Conservation (phyloP, 495 filamentous ascomycete species). For the Neurospora sp. region DNA sequence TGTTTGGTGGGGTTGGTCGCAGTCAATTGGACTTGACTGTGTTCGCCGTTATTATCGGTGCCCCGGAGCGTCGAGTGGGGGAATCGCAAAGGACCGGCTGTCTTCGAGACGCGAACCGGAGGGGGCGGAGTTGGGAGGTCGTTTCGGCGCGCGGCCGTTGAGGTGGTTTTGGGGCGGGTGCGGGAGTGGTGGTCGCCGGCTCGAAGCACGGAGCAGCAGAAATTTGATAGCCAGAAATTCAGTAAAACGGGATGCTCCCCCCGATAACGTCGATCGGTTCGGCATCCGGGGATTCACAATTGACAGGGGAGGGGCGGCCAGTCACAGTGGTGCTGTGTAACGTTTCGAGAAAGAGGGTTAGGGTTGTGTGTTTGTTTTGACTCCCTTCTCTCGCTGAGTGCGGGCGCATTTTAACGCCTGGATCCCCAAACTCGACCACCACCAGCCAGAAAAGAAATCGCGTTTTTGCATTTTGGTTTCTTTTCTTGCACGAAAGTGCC, state of each 20-base stretch:
- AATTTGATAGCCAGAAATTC: slow-evolving; percentile 1
- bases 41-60: background rate
- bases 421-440: background rate
- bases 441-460: background rate
- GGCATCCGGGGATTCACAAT: background rate
- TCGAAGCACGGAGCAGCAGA: background rate
- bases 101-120: background rate
- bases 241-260: background rate
- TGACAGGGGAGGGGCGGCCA: background rate
- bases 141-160: background rate
- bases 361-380: background rate
- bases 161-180: slow-evolving; percentile 1
- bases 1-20: slow-evolving; percentile 2
- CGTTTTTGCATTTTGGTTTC: background rate
- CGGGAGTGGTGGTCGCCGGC: background rate
- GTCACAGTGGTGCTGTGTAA: no score
- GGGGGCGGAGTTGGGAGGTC: background rate
- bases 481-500: background rate
- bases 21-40: slow-evolving; percentile 1
- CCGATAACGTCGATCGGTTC: background rate
- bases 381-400: background rate
- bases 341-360: background rate
- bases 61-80: background rate
- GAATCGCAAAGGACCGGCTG: background rate
- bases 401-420: background rate